phyloP scores from a whole-genome alignment of 2,329 filamentous ascomycete species.

The Xylariaceae sp. region DNA sequence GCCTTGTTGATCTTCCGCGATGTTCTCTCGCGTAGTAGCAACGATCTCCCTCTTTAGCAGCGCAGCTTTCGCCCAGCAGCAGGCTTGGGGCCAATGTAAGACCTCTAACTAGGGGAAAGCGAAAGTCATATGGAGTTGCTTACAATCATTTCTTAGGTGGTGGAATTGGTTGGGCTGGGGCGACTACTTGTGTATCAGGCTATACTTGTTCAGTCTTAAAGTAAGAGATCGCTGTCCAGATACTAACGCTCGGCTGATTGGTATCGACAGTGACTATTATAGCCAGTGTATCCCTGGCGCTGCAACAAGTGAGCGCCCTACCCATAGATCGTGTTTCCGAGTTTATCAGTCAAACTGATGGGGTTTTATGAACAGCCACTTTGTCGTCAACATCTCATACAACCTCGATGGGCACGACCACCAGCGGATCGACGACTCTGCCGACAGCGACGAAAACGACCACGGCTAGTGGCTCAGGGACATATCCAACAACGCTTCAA shows the following conservation, averaged over 20 bases:
- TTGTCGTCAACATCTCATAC: slow-evolving; percentile 7
- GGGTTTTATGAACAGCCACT: not conserved
- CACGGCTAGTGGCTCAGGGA: slow-evolving; percentile 14
- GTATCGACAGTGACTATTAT: slow-evolving; percentile 25
- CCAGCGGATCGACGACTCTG: slow-evolving; percentile 12
- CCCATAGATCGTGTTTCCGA: not conserved
- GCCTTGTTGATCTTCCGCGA: not conserved
- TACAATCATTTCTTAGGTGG: slow-evolving; percentile 19
- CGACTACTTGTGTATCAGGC: slow-evolving; percentile 24
- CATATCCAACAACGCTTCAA: slow-evolving; percentile 27
- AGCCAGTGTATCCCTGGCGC: slow-evolving; percentile 28
- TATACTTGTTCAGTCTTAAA: slow-evolving; percentile 24
- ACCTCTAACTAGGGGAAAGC: not conserved
- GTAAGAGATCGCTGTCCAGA: not conserved
- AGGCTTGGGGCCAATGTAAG: slow-evolving; percentile 28
- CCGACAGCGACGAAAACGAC: slow-evolving; percentile 15
- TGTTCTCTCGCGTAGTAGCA: slow-evolving; percentile 15
- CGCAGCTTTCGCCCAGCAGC: slow-evolving; percentile 23
- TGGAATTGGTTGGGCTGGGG: slow-evolving; percentile 18
- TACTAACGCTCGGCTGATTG: slow-evolving; percentile 1
- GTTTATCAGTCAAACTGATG: not conserved
- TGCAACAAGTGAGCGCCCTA: slow-evolving; percentile 21
- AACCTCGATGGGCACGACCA: slow-evolving; percentile 10
- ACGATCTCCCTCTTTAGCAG: slow-evolving; percentile 12
- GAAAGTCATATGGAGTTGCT: not conserved